Evolutionary conservation across 2,329 filamentous ascomycete species (phyloP).

Genomic region (Neopestalotiopsis rosae): DNA sequence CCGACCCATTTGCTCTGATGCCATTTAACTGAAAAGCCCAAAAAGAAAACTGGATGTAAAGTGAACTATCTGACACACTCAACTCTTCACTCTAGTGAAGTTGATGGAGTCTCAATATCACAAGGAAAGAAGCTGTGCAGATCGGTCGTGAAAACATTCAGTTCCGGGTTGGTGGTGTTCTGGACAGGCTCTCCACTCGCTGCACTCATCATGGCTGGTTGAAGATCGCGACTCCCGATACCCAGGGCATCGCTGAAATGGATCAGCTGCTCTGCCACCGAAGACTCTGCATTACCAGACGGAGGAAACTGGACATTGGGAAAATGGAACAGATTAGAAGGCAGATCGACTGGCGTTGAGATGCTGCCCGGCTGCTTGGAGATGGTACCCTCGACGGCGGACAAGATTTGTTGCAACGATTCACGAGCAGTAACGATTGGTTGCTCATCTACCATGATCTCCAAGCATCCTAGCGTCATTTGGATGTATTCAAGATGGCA

Average conservation of each 20-base stretch:
- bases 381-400: constrained; percentile 23
- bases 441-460: constrained; percentile 27
- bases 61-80: not conserved
- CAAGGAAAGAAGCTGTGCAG: constrained; percentile 32
- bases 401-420: constrained; percentile 27
- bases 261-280: not conserved
- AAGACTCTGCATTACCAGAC: not conserved
- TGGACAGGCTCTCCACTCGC: constrained; percentile 3
- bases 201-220: constrained; percentile 10
- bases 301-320: not conserved
- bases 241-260: not conserved
- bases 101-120: not conserved
- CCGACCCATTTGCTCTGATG: no score
- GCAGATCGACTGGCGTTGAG: not conserved
- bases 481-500: constrained; percentile 35
- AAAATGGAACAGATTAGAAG: not conserved
- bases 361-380: not conserved
- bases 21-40: no score
- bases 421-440: constrained; percentile 24
- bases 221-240: constrained; percentile 28
- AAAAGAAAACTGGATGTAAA: no score
- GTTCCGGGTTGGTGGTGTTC: constrained; percentile 25
- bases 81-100: not conserved
- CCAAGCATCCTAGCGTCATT: constrained; percentile 30
- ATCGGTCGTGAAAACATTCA: constrained; percentile 36